These are phyloP conservation scores for Tarenaya hassleriana DNA, from an alignment of 345 rosid genomes.

Conservation along the genomic window DNA sequence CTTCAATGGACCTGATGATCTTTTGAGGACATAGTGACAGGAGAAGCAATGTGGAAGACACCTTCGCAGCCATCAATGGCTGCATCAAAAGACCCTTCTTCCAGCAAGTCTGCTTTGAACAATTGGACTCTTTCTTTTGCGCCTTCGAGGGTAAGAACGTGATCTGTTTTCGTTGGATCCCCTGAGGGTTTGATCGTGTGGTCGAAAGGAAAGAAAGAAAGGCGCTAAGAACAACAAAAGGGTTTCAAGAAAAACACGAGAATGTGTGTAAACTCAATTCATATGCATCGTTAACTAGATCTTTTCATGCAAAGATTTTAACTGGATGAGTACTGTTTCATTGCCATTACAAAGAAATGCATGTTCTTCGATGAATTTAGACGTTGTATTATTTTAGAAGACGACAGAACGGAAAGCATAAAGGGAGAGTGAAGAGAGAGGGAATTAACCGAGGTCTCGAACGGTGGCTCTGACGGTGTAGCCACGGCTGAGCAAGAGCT, in stretches of 20 bases:
- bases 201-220: too few relatives aligned
- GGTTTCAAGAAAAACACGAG: too few relatives aligned
- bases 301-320: too few relatives aligned
- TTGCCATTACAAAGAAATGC: too few relatives aligned
- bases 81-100: slow-evolving; percentile 70
- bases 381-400: too few relatives aligned
- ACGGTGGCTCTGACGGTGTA: slow-evolving; percentile 62
- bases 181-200: slow-evolving; percentile 27
- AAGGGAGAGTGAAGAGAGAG: too few relatives aligned
- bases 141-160: slow-evolving; percentile 59
- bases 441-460: slow-evolving; percentile 44
- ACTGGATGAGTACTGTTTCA: too few relatives aligned
- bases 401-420: too few relatives aligned
- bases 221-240: too few relatives aligned
- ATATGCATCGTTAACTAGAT: too few relatives aligned
- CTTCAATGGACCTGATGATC: slow-evolving; percentile 82
- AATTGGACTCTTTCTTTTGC: slow-evolving; percentile 66
- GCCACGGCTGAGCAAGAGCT: slow-evolving; percentile 52
- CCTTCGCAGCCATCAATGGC: slow-evolving; percentile 64
- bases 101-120: slow-evolving; percentile 70
- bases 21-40: slow-evolving; percentile 55
- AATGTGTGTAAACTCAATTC: too few relatives aligned
- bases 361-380: too few relatives aligned
- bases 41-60: slow-evolving; percentile 90
- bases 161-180: slow-evolving; percentile 66